phyloP scores from a whole-genome alignment of 2,329 filamentous ascomycete genomes.

The Pyrenophora tritici-repentis region DNA sequence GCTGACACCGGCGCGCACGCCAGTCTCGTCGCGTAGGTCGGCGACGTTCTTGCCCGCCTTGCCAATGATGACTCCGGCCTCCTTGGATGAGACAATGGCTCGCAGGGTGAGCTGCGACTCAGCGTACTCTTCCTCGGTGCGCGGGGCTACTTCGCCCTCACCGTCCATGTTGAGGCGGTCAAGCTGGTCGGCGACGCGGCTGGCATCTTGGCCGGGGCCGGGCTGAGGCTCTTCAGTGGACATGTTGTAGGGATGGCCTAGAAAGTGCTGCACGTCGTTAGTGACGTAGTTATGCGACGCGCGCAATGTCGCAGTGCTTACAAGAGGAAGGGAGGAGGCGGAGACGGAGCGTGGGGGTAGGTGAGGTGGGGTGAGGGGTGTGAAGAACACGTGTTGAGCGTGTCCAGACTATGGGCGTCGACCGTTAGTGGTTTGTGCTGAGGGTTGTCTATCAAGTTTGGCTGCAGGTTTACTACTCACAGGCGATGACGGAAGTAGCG shows the following conservation, averaged over 20 bases:
- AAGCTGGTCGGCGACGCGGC: conserved; percentile 50
- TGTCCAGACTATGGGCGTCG: conserved; percentile 22
- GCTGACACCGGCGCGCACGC: conserved; percentile 96
- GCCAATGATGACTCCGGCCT: conserved; percentile 98
- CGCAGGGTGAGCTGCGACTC: conserved; percentile 90
- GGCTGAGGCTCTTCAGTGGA: conserved; percentile 49
- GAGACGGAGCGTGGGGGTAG: conserved; percentile 4
- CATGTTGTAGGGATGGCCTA: conserved; percentile 48
- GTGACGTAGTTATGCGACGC: conserved; percentile 32
- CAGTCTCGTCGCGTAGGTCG: conserved; percentile 94
- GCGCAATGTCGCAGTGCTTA: conserved; percentile 23
- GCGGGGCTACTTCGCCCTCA: conserved; percentile 74
- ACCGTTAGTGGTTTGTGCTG: conserved; percentile 28
- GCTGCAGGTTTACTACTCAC: conserved; percentile 32
- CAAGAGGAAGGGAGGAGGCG: conserved; percentile 15
- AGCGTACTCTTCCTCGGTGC: conserved; percentile 96
- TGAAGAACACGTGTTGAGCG: conserved; percentile 6
- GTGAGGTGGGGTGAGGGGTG: conserved; percentile 11
- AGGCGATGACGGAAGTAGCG: conserved; percentile 41
- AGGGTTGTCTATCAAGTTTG: conserved; percentile 22
- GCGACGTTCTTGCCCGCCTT: conserved; percentile 99
- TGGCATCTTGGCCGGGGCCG: conserved; percentile 39
- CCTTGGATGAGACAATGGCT: conserved; percentile 98
- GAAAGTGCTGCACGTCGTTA: conserved; percentile 35
- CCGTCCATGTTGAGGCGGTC: conserved; percentile 47